Conservation (phyloP, 106 monocot genomes). For the Iris macrosiphon region DNA sequence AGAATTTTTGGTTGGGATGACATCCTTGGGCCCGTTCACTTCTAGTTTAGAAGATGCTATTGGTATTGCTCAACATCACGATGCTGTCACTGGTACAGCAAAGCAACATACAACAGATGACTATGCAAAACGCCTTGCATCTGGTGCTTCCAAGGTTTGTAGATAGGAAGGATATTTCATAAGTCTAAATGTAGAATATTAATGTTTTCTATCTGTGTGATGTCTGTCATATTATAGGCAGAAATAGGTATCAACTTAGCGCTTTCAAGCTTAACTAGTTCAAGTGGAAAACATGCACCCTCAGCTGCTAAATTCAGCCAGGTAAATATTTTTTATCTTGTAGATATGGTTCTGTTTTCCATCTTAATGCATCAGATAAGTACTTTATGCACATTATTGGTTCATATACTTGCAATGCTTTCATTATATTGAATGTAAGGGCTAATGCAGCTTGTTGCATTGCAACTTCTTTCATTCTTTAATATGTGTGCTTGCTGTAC, state of each 20-base stretch:
- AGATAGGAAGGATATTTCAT: too few species aligned
- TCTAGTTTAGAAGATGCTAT: slow-evolving; percentile 54
- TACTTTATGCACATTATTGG: too few species aligned
- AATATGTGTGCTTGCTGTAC: too few species aligned
- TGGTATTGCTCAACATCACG: slow-evolving; percentile 77
- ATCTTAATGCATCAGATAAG: too few species aligned
- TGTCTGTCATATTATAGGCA: slow-evolving; percentile 35
- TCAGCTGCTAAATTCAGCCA: slow-evolving; percentile 38
- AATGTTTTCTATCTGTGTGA: too few species aligned
- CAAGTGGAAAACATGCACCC: slow-evolving; percentile 20
- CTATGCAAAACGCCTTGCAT: slow-evolving; percentile 66
- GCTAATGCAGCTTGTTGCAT: too few species aligned
- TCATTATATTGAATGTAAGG: too few species aligned
- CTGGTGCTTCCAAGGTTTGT: slow-evolving; percentile 54
- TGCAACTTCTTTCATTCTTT: too few species aligned
- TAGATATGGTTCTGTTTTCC: too few species aligned
- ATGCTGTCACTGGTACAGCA: slow-evolving; percentile 69
- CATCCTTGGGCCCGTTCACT: slow-evolving; percentile 21
- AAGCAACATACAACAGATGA: slow-evolving; percentile 71
- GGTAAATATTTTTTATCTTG: too few species aligned
- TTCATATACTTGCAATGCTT: too few species aligned
- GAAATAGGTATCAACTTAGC: slow-evolving; percentile 42
- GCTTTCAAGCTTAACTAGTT: slow-evolving; percentile 43
- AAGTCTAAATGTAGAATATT: too few species aligned
- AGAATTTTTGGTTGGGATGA: slow-evolving; percentile 41